Evolutionary conservation across 2,329 filamentous ascomycete species (phyloP).

Genomic region (Neocatenulostroma microsporum): DNA sequence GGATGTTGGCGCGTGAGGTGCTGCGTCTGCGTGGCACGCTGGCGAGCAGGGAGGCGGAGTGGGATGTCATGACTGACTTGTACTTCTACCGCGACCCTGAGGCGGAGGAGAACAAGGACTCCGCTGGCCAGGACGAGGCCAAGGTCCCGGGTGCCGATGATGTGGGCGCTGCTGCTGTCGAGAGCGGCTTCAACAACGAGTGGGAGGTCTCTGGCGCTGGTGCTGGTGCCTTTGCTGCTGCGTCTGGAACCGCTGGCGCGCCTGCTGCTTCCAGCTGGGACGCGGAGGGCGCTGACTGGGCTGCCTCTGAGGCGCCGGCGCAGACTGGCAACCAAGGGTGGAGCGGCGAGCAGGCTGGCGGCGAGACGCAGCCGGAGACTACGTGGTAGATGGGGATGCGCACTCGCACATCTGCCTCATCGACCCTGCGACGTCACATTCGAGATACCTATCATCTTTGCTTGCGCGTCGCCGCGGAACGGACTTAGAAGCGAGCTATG

Average conservation of each 20-base stretch:
- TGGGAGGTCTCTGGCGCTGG: constrained; percentile 70
- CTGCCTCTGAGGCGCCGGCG: constrained; percentile 46
- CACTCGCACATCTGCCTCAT: constrained; percentile 10
- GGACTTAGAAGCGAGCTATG: constrained; percentile 49
- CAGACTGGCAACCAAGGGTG: constrained; percentile 47
- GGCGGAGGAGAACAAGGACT: constrained; percentile 97
- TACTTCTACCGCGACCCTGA: constrained; percentile 99
- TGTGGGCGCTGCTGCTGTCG: constrained; percentile 69
- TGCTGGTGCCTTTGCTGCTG: constrained; percentile 59
- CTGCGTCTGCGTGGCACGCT: constrained; percentile 97
- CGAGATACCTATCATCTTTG: no score
- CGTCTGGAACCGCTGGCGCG: constrained; percentile 47
- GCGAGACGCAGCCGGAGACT: constrained; percentile 29
- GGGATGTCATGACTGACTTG: constrained; percentile 99
- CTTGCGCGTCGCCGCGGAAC: constrained; percentile 19
- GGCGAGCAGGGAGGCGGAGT: constrained; percentile 88
- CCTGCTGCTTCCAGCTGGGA: constrained; percentile 58
- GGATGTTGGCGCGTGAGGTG: constrained; percentile 99
- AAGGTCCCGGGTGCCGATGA: constrained; percentile 82
- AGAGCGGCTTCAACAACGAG: constrained; percentile 71
- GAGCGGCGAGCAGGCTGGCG: constrained; percentile 34
- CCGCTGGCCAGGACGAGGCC: constrained; percentile 68
- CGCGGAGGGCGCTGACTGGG: constrained; percentile 61
- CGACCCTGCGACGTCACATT: constrained; percentile 9
- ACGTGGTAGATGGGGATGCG: constrained; percentile 46